These are phyloP conservation scores for Candida takata DNA, from an alignment of 805 yeast genomes.

Conservation along the genomic window DNA sequence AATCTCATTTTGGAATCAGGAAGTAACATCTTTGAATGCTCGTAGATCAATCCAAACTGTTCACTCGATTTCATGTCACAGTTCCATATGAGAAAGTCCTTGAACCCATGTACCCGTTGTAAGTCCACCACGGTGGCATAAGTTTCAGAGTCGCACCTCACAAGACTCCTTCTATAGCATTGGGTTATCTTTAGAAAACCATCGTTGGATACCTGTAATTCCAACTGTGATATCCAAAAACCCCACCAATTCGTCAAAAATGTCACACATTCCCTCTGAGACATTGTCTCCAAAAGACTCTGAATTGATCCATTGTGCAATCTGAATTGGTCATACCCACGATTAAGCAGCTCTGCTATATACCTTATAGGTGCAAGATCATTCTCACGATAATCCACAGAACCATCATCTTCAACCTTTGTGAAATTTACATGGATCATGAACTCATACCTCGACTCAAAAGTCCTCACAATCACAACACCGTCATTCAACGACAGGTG, in stretches of 20 bases:
- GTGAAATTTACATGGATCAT: slow-evolving; percentile 18
- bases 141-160: slow-evolving; percentile 10
- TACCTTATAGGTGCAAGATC: slow-evolving; percentile 23
- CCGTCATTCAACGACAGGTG: slow-evolving; percentile 25
- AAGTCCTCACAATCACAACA: slow-evolving; percentile 21
- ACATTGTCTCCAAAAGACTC: slow-evolving; percentile 15
- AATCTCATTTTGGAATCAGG: slow-evolving; percentile 8
- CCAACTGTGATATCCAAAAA: slow-evolving; percentile 27
- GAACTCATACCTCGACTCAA: slow-evolving; percentile 25
- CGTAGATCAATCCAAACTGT: slow-evolving; percentile 19
- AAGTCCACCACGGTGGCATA: slow-evolving; percentile 6
- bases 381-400: slow-evolving; percentile 4
- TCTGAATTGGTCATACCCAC: slow-evolving; percentile 20
- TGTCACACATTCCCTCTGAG: slow-evolving; percentile 10
- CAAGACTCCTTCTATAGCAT: slow-evolving; percentile 18
- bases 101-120: slow-evolving; percentile 6
- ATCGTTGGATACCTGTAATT: slow-evolving; percentile 23
- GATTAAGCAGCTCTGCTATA: slow-evolving; percentile 21
- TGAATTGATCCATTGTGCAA: slow-evolving; percentile 20
- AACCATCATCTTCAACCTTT: slow-evolving; percentile 15
- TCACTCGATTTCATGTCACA: slow-evolving; percentile 4
- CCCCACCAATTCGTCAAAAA: slow-evolving; percentile 31
- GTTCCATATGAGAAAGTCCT: slow-evolving; percentile 18
- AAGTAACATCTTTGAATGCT: slow-evolving; percentile 7
- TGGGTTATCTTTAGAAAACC: slow-evolving; percentile 28